Base-by-base conservation (phyloP, 1,284 basidiomycete genomes). In the Moesziomyces parantarcticus region DNA sequence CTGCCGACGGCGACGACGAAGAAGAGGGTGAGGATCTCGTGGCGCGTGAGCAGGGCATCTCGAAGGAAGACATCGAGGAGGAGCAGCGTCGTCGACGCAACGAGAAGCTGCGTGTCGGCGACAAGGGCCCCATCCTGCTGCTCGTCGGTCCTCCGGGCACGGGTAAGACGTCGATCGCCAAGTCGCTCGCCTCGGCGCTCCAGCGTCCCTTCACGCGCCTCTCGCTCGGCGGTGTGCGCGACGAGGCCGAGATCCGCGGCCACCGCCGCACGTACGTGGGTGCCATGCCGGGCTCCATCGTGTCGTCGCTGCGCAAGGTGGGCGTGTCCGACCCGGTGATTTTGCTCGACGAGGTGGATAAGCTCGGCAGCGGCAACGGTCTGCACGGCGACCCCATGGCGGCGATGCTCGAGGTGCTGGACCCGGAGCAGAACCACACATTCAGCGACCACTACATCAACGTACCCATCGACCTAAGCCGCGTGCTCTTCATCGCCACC, bases 111-210 rank as follows among this genome's bases (percentile, higher is more conserved):
- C 58, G 59, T 23, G 70, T 78, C 13, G 62, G 58, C 25, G 76
- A 80, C 59, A 73, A 92, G 76, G 93, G 92, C 0, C 93, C 93
- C 0, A 94, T 95, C 63, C 85, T 95, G 18, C 83, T 94, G 88
- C 91, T 86, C 59, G 89, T 86, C 41, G 69, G 74, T 18, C 83
- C 83, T 14, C 80, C 81, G 9, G 81, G 81, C 22, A 81, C 80
- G 6, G 81, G 81, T 34, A 82, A 83, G 71, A 83, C 81, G 11
- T 81, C 79, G 26, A 83, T 83, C 49, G 81, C 82, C 29, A 66
- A 77, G 23, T 83, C 80, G 26, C 77, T 85, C 16, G 85, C 85
- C 25, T 83, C 94, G 23, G 92, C 92, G 10, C 90, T 91, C 56
- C 91, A 92, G 3, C 92, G 93, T 1, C 92, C 87, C 13, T 81